Evolutionary conservation across 768 basidiomycete species (phyloP).

Genomic region (Pisolithus sp.): DNA sequence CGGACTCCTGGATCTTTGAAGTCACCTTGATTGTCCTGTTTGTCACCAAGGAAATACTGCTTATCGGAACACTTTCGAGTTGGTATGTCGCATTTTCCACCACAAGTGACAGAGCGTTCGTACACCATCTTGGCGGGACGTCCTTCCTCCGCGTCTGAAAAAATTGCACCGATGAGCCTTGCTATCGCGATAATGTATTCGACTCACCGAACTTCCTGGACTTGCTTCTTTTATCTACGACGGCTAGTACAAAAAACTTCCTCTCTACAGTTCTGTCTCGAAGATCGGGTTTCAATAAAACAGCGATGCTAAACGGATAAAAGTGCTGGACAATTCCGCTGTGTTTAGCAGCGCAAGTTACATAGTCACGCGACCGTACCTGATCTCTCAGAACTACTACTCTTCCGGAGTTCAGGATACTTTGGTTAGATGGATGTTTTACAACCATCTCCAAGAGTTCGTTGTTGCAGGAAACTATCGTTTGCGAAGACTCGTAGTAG

Average conservation of each 20-base stretch:
- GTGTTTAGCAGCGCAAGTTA: neutral
- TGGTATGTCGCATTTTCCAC: conserved; percentile 60
- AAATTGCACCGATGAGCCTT: neutral
- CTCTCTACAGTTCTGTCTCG: conserved; percentile 38
- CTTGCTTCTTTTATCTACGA: conserved; percentile 62
- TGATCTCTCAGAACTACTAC: conserved; percentile 78
- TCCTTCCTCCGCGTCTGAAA: conserved; percentile 51
- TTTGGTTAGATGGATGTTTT: conserved; percentile 56
- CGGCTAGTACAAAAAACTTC: conserved; percentile 62
- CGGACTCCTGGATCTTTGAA: neutral
- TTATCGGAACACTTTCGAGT: conserved; percentile 53
- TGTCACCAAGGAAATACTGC: conserved; percentile 73
- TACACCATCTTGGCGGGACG: conserved; percentile 77
- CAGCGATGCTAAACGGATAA: conserved; percentile 56
- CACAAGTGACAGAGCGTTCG: conserved; percentile 39
- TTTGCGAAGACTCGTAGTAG: conserved; percentile 67
- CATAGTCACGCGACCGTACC: conserved; percentile 39
- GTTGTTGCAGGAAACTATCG: conserved; percentile 58
- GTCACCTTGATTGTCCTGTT: conserved; percentile 62
- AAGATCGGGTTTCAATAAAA: conserved; percentile 63
- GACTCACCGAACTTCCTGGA: conserved; percentile 43
- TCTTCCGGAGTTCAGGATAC: conserved; percentile 64
- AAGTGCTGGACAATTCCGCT: conserved; percentile 56
- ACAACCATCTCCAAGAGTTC: conserved; percentile 55
- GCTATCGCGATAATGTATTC: neutral